These are phyloP conservation scores for Ceratocystis albifundus DNA, from an alignment of 2,329 filamentous ascomycete species.

Conservation along the genomic window DNA sequence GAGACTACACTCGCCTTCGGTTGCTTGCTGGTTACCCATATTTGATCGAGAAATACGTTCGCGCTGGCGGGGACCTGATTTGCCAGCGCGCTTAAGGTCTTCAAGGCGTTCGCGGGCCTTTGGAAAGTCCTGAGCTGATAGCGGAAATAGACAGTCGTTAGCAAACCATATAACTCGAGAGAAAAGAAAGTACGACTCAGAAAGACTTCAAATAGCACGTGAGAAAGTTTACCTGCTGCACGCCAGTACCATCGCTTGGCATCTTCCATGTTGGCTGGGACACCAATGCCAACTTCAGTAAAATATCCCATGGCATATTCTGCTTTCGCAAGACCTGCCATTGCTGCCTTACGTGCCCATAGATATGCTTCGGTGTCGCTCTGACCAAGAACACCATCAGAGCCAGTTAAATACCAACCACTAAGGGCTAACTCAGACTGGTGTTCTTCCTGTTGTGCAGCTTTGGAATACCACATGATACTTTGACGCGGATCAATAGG, in stretches of 20 bases:
- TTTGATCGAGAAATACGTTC: conserved; percentile 73
- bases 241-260: conserved; percentile 97
- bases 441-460: conserved; percentile 86
- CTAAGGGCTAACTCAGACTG: conserved; percentile 75
- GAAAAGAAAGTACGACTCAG: not conserved
- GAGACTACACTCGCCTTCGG: conserved; percentile 23
- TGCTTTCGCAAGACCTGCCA: conserved; percentile 78
- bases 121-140: conserved; percentile 76
- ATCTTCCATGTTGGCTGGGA: conserved; percentile 76
- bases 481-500: conserved; percentile 71
- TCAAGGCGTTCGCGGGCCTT: conserved; percentile 88
- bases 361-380: conserved; percentile 94
- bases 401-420: conserved; percentile 92
- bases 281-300: conserved; percentile 87
- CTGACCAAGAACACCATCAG: conserved; percentile 75
- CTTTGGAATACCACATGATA: conserved; percentile 88
- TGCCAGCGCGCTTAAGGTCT: conserved; percentile 73
- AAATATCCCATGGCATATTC: conserved; percentile 94
- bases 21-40: conserved; percentile 51
- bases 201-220: not conserved
- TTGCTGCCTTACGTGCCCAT: conserved; percentile 89
- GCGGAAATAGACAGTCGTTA: conserved; percentile 26
- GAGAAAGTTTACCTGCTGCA: conserved; percentile 67
- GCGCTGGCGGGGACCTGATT: conserved; percentile 58
- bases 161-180: conserved; percentile 20